A percentile compares a stretch with the other conserved stretches of the same genome.
These are phyloP conservation scores for Solanum neorickii DNA, from an alignment of 257 asterid species.

Conservation along the genomic window DNA sequence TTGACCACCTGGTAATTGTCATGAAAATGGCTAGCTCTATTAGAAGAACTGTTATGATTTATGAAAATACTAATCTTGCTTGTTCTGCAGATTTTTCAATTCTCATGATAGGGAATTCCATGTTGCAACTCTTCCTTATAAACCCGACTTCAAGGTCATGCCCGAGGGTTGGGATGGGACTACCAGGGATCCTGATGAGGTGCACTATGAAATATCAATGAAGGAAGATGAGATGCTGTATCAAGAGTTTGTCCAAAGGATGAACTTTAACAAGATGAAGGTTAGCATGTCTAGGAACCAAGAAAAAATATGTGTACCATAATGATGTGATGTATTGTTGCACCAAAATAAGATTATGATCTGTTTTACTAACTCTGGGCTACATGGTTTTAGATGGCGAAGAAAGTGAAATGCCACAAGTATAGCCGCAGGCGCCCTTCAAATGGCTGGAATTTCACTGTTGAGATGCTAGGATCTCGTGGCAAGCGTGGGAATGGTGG, in stretches of 20 bases:
- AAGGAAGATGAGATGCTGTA: conserved; percentile 87
- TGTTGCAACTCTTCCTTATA: conserved; percentile 82
- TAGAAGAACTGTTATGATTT: not conserved
- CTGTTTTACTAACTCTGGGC: not conserved
- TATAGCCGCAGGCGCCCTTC: conserved; percentile 90
- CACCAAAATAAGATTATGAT: not conserved
- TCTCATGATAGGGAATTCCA: conserved; percentile 89
- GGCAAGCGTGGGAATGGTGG: conserved; percentile 87
- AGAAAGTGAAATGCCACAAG: conserved; percentile 70
- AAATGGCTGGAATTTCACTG: conserved; percentile 78
- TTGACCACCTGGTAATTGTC: not conserved
- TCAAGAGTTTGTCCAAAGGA: conserved; percentile 69
- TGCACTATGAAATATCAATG: conserved; percentile 89
- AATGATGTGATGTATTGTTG: not conserved
- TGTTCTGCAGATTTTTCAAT: conserved; percentile 50
- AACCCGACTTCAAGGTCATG: conserved; percentile 95
- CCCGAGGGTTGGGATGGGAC: conserved; percentile 99
- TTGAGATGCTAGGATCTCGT: conserved; percentile 69
- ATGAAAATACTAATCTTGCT: not conserved
- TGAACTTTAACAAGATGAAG: conserved; percentile 85
- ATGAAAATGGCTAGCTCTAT: not conserved
- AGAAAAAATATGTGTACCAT: not conserved
- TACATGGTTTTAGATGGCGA: conserved; percentile 29
- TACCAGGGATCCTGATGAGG: conserved; percentile 91
- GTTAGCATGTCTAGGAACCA: conserved; percentile 16